phyloP scores from a whole-genome alignment of 225 moss, liverwort and hornwort genomes.

The Takakia lepidozioides region DNA sequence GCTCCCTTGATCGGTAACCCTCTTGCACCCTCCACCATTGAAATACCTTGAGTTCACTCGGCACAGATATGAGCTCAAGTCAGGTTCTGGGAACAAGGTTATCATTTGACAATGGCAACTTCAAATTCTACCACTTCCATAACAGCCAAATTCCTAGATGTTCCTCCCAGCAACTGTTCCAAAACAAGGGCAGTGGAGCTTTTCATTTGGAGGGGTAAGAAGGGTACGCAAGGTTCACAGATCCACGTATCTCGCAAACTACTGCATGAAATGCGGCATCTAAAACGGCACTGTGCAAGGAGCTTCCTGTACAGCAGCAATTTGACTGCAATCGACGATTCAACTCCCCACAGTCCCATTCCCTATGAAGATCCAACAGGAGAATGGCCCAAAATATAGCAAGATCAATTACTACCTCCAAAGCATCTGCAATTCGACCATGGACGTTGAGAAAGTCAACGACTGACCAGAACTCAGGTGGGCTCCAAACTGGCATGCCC shows the following conservation, averaged over 20 bases:
- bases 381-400: too few species aligned
- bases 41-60: constrained; percentile 39
- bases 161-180: too few species aligned
- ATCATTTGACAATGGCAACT: not conserved
- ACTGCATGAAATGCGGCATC: too few species aligned
- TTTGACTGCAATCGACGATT: too few species aligned
- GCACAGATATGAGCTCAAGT: not conserved
- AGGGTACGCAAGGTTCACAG: not conserved
- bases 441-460: constrained; percentile 61
- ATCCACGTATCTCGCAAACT: too few species aligned
- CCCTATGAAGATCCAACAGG: too few species aligned
- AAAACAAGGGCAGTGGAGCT: too few species aligned
- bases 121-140: not conserved
- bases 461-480: constrained; percentile 55
- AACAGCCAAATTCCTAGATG: too few species aligned
- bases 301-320: too few species aligned
- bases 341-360: too few species aligned
- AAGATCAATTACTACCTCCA: constrained; percentile 56
- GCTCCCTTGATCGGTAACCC: constrained; percentile 54
- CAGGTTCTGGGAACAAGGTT: too few species aligned
- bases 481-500: constrained; percentile 45
- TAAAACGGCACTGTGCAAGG: too few species aligned
- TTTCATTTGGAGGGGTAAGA: not conserved
- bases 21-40: constrained; percentile 82
- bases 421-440: constrained; percentile 44